Percentiles rank a stretch among this genome's conserved stretches.
phyloP scores from a whole-genome alignment of 306 rosid species.

The Gillenia trifoliata region DNA sequence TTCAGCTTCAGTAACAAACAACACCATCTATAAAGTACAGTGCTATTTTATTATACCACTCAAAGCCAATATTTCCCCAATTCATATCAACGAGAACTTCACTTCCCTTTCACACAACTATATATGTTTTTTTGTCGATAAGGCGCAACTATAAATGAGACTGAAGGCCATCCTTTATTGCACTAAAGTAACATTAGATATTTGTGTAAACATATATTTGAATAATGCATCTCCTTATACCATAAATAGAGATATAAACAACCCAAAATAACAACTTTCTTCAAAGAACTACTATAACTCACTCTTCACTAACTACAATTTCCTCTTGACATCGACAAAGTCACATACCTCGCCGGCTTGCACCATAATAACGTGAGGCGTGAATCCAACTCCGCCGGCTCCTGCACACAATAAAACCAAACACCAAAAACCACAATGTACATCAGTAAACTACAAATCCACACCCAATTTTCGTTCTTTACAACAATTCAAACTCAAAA shows the following conservation, averaged over 20 bases:
- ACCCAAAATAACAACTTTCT: neutral
- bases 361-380: slow-evolving; percentile 67
- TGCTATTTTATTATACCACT: neutral
- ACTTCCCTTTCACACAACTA: neutral
- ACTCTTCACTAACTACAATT: neutral
- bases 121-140: neutral
- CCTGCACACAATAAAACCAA: slow-evolving; percentile 36
- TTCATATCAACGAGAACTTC: neutral
- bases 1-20: neutral
- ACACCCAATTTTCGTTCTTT: neutral
- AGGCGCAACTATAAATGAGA: neutral
- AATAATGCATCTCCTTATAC: neutral
- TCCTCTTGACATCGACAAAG: neutral
- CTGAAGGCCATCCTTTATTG: neutral
- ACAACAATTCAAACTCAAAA: neutral
- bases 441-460: neutral
- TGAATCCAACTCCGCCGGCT: slow-evolving; percentile 48
- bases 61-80: neutral
- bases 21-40: neutral
- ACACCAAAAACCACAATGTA: neutral
- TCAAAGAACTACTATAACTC: neutral
- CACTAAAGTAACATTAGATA: neutral
- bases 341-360: slow-evolving; percentile 66
- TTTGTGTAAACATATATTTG: too few relatives aligned
- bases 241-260: neutral